phyloP scores from a whole-genome alignment of 108 stramenopile species.

The Aurantiochytrium sp. region DNA sequence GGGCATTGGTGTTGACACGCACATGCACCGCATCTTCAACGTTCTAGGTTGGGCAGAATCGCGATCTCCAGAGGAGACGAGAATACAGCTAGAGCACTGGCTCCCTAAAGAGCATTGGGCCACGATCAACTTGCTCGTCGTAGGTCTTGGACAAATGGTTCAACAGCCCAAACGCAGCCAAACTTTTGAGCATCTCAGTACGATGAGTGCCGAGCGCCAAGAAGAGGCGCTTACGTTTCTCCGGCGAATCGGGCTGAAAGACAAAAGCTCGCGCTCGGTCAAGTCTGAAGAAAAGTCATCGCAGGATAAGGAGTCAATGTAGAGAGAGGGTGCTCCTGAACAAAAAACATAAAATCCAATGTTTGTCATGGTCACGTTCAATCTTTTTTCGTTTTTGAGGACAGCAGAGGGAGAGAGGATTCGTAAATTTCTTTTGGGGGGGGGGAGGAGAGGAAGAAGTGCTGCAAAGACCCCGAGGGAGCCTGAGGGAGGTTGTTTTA shows the following conservation, averaged over 20 bases:
- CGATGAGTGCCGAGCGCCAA: not conserved
- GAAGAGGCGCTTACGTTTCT: not conserved
- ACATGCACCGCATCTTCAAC: slow-evolving; percentile 84
- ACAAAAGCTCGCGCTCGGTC: not conserved
- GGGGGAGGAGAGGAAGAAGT: no score
- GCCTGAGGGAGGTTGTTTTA: no score
- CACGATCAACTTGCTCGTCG: slow-evolving; percentile 71
- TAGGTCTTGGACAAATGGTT: slow-evolving; percentile 82
- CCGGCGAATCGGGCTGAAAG: not conserved
- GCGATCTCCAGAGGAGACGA: slow-evolving; percentile 73
- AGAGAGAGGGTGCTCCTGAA: not conserved
- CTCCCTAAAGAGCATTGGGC: slow-evolving; percentile 67
- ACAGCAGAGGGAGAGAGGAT: no score
- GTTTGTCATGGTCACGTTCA: no score
- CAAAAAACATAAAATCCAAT: no score
- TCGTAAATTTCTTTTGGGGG: no score
- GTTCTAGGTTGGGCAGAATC: slow-evolving; percentile 60
- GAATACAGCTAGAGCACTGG: slow-evolving; percentile 71
- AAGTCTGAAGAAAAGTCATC: not conserved
- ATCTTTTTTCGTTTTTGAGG: no score
- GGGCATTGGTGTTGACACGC: slow-evolving; percentile 86
- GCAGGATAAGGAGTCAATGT: not conserved
- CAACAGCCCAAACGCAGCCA: slow-evolving; percentile 49
- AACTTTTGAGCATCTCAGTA: not conserved
- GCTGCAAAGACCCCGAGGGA: no score